phyloP scores from a whole-genome alignment of 148 eudicot species.

The Gaultheria prostrata region DNA sequence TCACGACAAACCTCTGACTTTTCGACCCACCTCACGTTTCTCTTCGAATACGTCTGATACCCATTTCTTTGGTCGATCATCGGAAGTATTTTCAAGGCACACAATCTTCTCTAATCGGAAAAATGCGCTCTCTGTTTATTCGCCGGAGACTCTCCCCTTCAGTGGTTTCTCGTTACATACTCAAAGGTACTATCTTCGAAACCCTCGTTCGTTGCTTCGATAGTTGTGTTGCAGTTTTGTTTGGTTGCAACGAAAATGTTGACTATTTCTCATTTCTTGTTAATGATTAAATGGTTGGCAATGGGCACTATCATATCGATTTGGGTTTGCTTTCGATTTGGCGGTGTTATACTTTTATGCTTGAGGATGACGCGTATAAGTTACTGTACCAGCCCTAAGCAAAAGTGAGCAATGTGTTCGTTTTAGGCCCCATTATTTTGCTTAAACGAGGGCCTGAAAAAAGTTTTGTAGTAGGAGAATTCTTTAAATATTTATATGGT shows the following conservation, averaged over 20 bases:
- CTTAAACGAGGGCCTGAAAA: no score
- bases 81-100: background rate
- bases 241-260: background rate
- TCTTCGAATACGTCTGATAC: background rate
- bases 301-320: background rate
- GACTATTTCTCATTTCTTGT: background rate
- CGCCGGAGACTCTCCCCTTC: slow-evolving; percentile 39
- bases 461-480: no score
- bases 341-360: background rate
- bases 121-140: slow-evolving; percentile 48
- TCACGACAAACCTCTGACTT: background rate
- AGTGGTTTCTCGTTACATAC: slow-evolving; percentile 12
- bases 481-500: no score
- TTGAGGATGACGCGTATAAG: background rate
- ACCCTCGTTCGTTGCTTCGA: slow-evolving; percentile 6
- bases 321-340: background rate
- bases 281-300: background rate
- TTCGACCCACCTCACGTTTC: slow-evolving; percentile 13
- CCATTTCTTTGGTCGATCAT: background rate
- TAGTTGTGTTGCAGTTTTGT: background rate
- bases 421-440: no score
- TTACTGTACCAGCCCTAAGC: background rate
- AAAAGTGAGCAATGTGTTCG: no score
- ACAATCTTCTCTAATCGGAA: background rate
- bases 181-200: slow-evolving; percentile 26